These are phyloP conservation scores for Boletus rex-veris DNA, from an alignment of 768 basidiomycete species.

Conservation along the genomic window DNA sequence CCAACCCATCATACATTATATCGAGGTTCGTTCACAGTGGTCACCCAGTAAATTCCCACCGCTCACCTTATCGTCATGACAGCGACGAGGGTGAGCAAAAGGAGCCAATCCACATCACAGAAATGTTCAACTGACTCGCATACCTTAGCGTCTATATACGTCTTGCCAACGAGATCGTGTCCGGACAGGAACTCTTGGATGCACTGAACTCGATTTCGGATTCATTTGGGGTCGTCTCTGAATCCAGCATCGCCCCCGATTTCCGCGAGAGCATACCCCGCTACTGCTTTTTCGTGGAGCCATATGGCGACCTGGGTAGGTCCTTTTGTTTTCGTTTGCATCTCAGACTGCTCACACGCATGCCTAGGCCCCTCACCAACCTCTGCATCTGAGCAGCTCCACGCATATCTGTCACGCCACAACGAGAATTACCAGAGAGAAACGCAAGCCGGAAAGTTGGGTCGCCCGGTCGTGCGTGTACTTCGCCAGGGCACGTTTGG, in stretches of 20 bases:
- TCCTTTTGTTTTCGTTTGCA: background rate
- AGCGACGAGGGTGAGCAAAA: slow-evolving; percentile 24
- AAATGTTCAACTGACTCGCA: background rate
- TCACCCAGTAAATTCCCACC: background rate
- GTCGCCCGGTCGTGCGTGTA: slow-evolving; percentile 10
- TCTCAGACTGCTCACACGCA: background rate
- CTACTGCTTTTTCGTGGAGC: slow-evolving; percentile 22
- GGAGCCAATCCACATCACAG: background rate
- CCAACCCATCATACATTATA: slow-evolving; percentile 20
- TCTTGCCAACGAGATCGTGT: slow-evolving; percentile 22
- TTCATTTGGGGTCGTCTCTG: slow-evolving; percentile 19
- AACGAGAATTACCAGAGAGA: slow-evolving; percentile 20
- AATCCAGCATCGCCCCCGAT: slow-evolving; percentile 20
- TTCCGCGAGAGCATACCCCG: slow-evolving; percentile 14
- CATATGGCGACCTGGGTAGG: slow-evolving; percentile 7
- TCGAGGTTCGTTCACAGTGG: slow-evolving; percentile 14
- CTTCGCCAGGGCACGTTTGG: slow-evolving; percentile 19
- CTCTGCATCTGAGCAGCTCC: slow-evolving; percentile 4
- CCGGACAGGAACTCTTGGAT: slow-evolving; percentile 18
- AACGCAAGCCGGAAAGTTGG: slow-evolving; percentile 3
- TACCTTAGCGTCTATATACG: slow-evolving; percentile 13
- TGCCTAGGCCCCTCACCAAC: background rate
- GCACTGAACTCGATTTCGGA: slow-evolving; percentile 13
- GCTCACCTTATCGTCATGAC: background rate
- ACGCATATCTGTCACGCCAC: slow-evolving; percentile 4